Conservation (phyloP, 2,329 filamentous ascomycete genomes). For the Botrytis galanthina region DNA sequence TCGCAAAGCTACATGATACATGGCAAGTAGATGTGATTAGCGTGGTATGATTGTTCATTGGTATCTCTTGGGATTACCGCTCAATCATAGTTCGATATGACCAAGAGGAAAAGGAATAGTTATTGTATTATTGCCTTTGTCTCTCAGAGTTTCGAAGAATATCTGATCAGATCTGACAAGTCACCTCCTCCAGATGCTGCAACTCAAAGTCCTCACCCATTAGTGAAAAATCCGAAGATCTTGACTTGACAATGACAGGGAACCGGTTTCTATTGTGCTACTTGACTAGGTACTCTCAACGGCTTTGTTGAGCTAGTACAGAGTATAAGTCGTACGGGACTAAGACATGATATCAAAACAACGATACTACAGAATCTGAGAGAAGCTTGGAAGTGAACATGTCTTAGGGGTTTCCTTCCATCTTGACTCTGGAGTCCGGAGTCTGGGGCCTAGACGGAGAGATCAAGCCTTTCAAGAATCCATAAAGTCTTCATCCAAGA, state of each 20-base stretch:
- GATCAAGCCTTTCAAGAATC: background rate
- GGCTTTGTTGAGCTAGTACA: slow-evolving; percentile 11
- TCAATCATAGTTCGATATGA: background rate
- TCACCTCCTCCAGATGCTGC: background rate
- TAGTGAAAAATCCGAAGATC: background rate
- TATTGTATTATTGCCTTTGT: background rate
- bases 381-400: slow-evolving; percentile 1
- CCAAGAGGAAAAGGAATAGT: background rate
- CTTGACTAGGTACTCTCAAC: slow-evolving; percentile 7
- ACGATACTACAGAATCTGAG: slow-evolving; percentile 9
- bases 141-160: background rate
- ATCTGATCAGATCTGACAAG: background rate
- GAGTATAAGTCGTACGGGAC: background rate
- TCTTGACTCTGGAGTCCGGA: background rate
- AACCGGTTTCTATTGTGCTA: background rate
- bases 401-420: background rate
- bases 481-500: background rate
- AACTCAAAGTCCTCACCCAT: background rate
- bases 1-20: slow-evolving; percentile 17
- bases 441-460: background rate
- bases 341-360: slow-evolving; percentile 15
- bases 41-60: slow-evolving; percentile 14
- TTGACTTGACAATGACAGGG: slow-evolving; percentile 4
- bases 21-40: slow-evolving; percentile 19
- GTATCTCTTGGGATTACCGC: background rate